Base-by-base conservation (phyloP, 177 flowering plant genomes). In the Vitis hybrid region DNA sequence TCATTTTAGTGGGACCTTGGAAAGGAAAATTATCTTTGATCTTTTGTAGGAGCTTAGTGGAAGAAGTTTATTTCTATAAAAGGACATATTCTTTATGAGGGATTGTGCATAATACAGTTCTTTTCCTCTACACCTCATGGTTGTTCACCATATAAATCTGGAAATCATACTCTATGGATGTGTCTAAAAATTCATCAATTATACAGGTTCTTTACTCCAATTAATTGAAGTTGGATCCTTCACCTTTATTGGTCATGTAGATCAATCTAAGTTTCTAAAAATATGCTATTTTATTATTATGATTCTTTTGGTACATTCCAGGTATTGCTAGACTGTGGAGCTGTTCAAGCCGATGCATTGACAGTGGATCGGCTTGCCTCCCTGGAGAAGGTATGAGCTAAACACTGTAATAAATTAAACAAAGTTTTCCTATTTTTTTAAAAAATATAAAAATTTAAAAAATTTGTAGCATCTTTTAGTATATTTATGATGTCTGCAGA, bases 321-420 rank as follows among this genome's bases (percentile, higher is more conserved):
- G 99, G 94, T 95, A 40, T 81, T 95, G 64, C 75, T 95, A 66
- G 99, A 95, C 52, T 95, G 98, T 78, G 99, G 99, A 73, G 99
- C 99, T 21, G 98, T 95, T 67, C 99, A 95, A 80, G 93, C 99
- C 58, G 99, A 95, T 88, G 98, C 99, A 52, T 78, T 95, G 74
- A 95, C 99, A 6, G 99, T 95, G 58, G 99, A 95, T 76, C 93
- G 97, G 56, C 92, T 93, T 75, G 99, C 98, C 19, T 95, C 99
- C 57, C 80, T 95, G 80, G 90, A 89, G 76, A 95, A 91, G 95
- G 99, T 92, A 74, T 62, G 64, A 19, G 4, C 18, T 3, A 19
- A 56, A 52, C 18, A 12, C 62, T 56, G 58, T 3, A 16, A 21
- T 54, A 16, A 10, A 49, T 40, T 7, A 57, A 13, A 48, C 52